Percentiles rank a stretch among this genome's conserved stretches.
phyloP scores from a whole-genome alignment of 345 rosid genomes.

The Ceriops decandra region DNA sequence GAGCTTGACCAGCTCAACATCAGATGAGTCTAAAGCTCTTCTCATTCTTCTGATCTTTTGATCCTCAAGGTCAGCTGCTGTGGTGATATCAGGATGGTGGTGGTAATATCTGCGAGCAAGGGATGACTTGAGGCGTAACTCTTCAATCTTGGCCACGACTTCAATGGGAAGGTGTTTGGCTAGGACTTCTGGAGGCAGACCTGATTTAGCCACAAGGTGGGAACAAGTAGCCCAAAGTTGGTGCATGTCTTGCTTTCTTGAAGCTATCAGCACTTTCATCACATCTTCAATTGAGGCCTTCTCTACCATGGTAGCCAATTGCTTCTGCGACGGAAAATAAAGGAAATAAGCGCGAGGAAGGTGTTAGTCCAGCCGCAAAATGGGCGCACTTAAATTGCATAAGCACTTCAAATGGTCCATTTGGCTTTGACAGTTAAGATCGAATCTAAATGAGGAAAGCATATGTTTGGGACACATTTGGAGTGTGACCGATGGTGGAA shows the following conservation, averaged over 20 bases:
- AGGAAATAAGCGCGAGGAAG: not conserved
- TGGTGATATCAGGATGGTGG: slow-evolving; percentile 49
- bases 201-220: slow-evolving; percentile 94
- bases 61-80: slow-evolving; percentile 81
- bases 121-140: slow-evolving; percentile 80
- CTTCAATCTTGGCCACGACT: slow-evolving; percentile 88
- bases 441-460: slow-evolving; percentile 60
- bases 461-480: slow-evolving; percentile 33
- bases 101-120: slow-evolving; percentile 58
- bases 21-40: slow-evolving; percentile 90
- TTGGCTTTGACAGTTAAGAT: not conserved
- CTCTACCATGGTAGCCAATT: slow-evolving; percentile 90
- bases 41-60: slow-evolving; percentile 93
- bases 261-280: slow-evolving; percentile 92
- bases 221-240: slow-evolving; percentile 97
- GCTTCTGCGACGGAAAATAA: slow-evolving; percentile 55
- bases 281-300: slow-evolving; percentile 97
- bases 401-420: slow-evolving; percentile 9
- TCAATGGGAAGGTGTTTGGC: slow-evolving; percentile 90
- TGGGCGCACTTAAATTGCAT: too few species aligned
- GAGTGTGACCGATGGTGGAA: slow-evolving; percentile 31
- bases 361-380: too few species aligned
- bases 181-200: slow-evolving; percentile 85
- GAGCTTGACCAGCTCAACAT: slow-evolving; percentile 89
- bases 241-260: slow-evolving; percentile 96